Evolutionary conservation across 139 green algal genomes (phyloP).

Genomic region (Volvox reticuliferus): DNA sequence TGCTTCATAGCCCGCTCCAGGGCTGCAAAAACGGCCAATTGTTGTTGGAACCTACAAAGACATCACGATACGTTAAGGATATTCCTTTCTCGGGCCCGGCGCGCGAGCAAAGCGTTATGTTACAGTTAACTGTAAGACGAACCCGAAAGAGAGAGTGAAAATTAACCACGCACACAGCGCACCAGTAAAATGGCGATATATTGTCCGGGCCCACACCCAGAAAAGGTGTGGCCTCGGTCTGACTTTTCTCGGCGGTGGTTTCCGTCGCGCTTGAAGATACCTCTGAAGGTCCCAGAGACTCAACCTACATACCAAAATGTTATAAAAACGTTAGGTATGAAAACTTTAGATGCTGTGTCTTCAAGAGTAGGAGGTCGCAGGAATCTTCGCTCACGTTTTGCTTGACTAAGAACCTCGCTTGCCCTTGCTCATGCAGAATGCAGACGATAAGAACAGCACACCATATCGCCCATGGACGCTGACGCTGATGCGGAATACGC

Average conservation of each 20-base stretch:
- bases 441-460: neutral
- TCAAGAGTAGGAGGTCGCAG: neutral
- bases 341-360: too few relatives aligned
- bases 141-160: too few relatives aligned
- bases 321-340: too few relatives aligned
- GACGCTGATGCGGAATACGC: neutral
- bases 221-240: neutral
- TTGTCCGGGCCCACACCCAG: neutral
- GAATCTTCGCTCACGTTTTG: neutral
- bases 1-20: conserved; percentile 2
- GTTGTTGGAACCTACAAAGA: conserved; percentile 29
- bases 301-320: neutral
- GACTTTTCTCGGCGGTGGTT: neutral
- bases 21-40: neutral
- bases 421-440: neutral
- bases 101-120: too few relatives aligned
- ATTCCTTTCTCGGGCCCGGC: too few relatives aligned
- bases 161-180: too few relatives aligned
- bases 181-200: neutral
- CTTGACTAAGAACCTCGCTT: neutral
- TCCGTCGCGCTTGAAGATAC: neutral
- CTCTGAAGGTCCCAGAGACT: neutral
- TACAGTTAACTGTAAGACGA: too few relatives aligned
- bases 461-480: neutral
- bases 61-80: too few relatives aligned